A percentile compares a stretch with the other conserved stretches of the same genome.
These are phyloP conservation scores for Nannochloris sp. DNA, from an alignment of 139 green algal species.

Conservation along the genomic window DNA sequence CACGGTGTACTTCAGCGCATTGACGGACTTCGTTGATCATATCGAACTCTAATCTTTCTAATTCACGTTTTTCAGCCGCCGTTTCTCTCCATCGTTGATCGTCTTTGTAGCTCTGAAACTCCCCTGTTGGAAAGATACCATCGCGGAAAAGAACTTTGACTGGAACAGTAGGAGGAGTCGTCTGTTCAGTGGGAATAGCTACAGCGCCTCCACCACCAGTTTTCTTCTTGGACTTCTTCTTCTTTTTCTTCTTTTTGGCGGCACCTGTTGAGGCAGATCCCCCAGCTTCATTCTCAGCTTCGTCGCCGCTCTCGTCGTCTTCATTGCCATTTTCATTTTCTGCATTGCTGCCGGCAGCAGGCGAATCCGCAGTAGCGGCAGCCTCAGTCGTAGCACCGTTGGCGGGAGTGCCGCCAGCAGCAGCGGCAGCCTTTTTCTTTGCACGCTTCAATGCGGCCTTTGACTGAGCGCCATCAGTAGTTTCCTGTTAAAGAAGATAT, in stretches of 20 bases:
- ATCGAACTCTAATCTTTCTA: slow-evolving; percentile 64
- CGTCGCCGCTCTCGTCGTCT: slow-evolving; percentile 15
- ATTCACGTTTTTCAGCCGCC: slow-evolving; percentile 84
- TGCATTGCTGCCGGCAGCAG: not conserved
- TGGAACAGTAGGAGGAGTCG: slow-evolving; percentile 79
- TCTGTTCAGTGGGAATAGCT: slow-evolving; percentile 59
- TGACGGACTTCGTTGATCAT: slow-evolving; percentile 91
- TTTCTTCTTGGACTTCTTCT: slow-evolving; percentile 31
- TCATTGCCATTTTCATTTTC: not conserved
- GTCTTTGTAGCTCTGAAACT: slow-evolving; percentile 78
- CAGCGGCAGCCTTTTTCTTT: slow-evolving; percentile 49
- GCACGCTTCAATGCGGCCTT: slow-evolving; percentile 52
- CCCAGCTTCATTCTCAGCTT: slow-evolving; percentile 13
- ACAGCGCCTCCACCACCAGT: not conserved
- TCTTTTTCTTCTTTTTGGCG: slow-evolving; percentile 51
- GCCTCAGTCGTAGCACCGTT: slow-evolving; percentile 12
- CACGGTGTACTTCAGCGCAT: slow-evolving; percentile 91
- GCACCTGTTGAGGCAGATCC: slow-evolving; percentile 20
- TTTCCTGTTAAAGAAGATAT: too few species aligned
- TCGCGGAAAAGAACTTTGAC: slow-evolving; percentile 77
- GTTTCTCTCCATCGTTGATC: slow-evolving; percentile 89
- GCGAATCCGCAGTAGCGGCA: too few species aligned
- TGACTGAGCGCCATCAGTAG: slow-evolving; percentile 10
- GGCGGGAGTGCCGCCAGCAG: too few species aligned
- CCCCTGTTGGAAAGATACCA: slow-evolving; percentile 71